Base-by-base conservation (phyloP, 495 filamentous ascomycete genomes). In the Lophium mytilinum region DNA sequence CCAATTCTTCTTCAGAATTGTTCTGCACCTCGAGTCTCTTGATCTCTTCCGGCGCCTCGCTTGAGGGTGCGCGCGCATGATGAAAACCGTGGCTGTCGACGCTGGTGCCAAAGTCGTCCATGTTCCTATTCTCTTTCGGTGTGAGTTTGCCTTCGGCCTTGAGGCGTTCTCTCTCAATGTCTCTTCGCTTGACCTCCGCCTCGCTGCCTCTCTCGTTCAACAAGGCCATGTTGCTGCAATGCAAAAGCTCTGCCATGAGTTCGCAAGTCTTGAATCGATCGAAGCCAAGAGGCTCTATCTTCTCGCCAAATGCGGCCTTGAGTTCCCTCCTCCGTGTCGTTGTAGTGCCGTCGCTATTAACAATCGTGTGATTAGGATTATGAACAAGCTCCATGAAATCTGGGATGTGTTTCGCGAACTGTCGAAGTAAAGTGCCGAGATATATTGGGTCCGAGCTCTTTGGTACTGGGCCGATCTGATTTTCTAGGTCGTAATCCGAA, bases 201-300 rank as follows among this genome's bases (percentile, higher is more conserved):
- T 99, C 93, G 34, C 89, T 90, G 19, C 94, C 94, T 14, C 83
- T 76, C 69, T 97, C 91, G 64, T 99, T 99, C 52, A 99, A 75
- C 47, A 99, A 76, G 8, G 86, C 90, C 93, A 99, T 99, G 65
- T 99, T 99, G 73, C 94, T 97, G 73, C 93, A 99, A 67, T 99
- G 93, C 36, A 99, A 73, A 43, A 99, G 76, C 66, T 99, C 93
- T 1, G 93, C 93, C 94, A 99, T 97, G 61, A 99, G 76, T 71
- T 99, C 93, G 68, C 94, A 99, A 0, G 93, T 96, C 76, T 99
- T 99, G 77, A 99, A 99, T 9, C 93, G 78, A 69, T 99, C 93
- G 65, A 99, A 99, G 1, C 93, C 94, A 15, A 99, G 76, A 8
- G 94, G 92, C 72, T 99, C 91, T 54, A 97, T 95, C 67, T 83